phyloP scores from a whole-genome alignment of 2,329 filamentous ascomycete species.

The Trichophyton benhamiae region DNA sequence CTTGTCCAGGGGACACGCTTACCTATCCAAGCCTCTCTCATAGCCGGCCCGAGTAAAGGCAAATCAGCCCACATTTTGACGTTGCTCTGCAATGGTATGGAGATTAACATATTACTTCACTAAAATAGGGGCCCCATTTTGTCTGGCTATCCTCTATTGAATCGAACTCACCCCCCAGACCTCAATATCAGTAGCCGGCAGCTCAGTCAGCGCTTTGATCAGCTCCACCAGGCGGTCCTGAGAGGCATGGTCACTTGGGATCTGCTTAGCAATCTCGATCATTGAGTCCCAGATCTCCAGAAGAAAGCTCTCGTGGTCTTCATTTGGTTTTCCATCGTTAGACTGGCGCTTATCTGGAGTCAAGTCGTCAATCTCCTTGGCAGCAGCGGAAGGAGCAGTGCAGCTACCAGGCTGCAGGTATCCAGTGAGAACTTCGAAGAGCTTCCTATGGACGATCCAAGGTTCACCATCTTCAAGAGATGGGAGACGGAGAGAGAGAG shows the following conservation, averaged over 20 bases:
- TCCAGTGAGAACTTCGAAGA: not conserved
- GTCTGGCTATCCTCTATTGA: not conserved
- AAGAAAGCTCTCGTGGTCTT: conserved; percentile 1
- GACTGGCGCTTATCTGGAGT: not conserved
- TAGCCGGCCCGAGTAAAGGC: not conserved
- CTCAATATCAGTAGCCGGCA: not conserved
- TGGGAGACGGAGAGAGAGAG: conserved; percentile 1
- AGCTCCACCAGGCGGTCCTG: conserved; percentile 4
- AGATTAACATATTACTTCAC: not conserved
- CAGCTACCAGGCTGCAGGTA: not conserved
- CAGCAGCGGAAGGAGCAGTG: not conserved
- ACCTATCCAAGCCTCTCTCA: conserved; percentile 4
- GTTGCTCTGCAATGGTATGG: not conserved
- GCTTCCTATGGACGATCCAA: conserved; percentile 2
- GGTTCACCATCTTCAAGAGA: not conserved
- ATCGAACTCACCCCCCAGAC: conserved; percentile 3
- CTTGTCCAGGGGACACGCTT: not conserved
- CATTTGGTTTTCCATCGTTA: not conserved
- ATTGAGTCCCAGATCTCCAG: not conserved
- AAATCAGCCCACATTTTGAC: not conserved
- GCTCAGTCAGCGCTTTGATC: not conserved
- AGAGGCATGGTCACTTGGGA: not conserved
- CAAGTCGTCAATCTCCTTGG: not conserved
- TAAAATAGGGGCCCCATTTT: too few species aligned
- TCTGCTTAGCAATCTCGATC: not conserved